phyloP scores from a whole-genome alignment of 495 filamentous ascomycete species.

The Trichoderma erinaceum region DNA sequence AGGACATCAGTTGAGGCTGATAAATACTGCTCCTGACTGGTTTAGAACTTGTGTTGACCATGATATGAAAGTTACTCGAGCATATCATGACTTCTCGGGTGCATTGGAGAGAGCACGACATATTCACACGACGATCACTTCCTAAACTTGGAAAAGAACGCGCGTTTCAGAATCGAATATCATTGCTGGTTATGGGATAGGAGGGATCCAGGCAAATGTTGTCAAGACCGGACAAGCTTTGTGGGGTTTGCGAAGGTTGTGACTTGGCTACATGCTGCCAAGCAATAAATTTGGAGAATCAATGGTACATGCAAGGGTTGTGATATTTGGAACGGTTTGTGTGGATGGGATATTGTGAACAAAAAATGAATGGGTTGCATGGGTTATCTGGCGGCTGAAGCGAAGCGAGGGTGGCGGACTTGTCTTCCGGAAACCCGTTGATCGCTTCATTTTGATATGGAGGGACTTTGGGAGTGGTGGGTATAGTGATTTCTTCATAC shows the following conservation, averaged over 20 bases:
- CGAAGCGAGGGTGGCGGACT: not conserved
- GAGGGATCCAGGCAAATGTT: constrained; percentile 4
- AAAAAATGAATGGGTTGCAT: not conserved
- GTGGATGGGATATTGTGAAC: not conserved
- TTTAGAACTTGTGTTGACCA: no score
- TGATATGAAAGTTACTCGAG: not conserved
- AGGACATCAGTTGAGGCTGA: no score
- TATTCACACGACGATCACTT: constrained; percentile 8
- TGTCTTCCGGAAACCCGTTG: not conserved
- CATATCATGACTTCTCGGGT: not conserved
- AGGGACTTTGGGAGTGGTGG: no score
- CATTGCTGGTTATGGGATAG: constrained; percentile 10
- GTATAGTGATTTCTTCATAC: no score
- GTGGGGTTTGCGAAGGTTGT: not conserved
- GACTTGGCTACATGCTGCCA: not conserved
- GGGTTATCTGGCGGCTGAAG: not conserved
- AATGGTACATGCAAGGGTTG: not conserved
- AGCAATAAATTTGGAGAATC: not conserved
- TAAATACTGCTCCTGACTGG: no score
- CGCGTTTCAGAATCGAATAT: constrained; percentile 14
- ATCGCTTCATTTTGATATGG: not conserved
- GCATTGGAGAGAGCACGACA: not conserved
- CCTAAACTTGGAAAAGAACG: not conserved
- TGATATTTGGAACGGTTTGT: not conserved
- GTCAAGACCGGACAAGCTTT: constrained; percentile 18